Conservation (phyloP, 371 early-diverging fungal species). For the Parasitella parasitica region DNA sequence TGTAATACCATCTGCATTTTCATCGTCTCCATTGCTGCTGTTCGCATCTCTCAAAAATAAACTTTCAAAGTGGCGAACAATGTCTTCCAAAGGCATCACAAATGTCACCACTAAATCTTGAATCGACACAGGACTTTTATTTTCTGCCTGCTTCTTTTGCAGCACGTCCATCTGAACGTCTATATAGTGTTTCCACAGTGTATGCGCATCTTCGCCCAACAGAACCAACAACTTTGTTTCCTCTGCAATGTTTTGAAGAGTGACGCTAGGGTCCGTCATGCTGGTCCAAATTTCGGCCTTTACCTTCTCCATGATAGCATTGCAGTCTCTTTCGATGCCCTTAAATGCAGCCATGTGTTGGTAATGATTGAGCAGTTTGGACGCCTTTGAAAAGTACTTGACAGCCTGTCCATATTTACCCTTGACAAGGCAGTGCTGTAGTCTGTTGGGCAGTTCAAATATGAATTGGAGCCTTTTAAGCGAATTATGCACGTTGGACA, state of each 20-base stretch:
- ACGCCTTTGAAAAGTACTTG: constrained; percentile 70
- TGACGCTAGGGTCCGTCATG: constrained; percentile 23
- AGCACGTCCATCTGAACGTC: constrained; percentile 25
- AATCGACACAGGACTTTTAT: background rate
- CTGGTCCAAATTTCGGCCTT: constrained; percentile 50
- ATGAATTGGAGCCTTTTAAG: constrained; percentile 82
- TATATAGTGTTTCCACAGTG: constrained; percentile 50
- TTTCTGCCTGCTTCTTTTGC: constrained; percentile 12
- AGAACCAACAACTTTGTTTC: constrained; percentile 59
- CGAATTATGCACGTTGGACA: constrained; percentile 74
- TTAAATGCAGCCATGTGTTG: constrained; percentile 71
- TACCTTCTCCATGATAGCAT: constrained; percentile 69
- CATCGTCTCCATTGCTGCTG: background rate
- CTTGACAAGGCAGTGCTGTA: constrained; percentile 59
- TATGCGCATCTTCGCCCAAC: constrained; percentile 50
- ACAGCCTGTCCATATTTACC: constrained; percentile 76
- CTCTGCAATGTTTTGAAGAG: constrained; percentile 48
- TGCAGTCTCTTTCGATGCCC: constrained; percentile 77
- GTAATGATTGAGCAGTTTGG: constrained; percentile 74
- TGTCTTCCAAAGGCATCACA: constrained; percentile 29
- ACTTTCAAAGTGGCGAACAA: constrained; percentile 23
- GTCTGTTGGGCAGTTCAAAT: constrained; percentile 77
- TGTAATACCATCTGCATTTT: background rate
- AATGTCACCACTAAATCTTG: constrained; percentile 13
- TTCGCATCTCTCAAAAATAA: constrained; percentile 19